A percentile compares a stretch with the other conserved stretches of the same genome.
Evolutionary conservation across 2,329 filamentous ascomycete species (phyloP).

Genomic region (Akanthomyces uredinophilus): DNA sequence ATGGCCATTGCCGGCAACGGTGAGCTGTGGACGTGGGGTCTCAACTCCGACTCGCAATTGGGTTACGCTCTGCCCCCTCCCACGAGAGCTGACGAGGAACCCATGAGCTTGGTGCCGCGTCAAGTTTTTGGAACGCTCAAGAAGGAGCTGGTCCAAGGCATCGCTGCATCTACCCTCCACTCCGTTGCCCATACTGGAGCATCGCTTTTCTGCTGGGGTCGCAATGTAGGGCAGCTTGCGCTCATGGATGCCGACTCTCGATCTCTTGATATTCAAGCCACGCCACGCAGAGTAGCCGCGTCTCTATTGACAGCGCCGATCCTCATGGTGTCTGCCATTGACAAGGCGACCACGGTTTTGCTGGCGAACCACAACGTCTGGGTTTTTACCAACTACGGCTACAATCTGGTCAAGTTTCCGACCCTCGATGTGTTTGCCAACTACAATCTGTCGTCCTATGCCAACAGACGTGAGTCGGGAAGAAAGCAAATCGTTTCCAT

Average conservation of each 20-base stretch:
- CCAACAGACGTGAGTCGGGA: slow-evolving; percentile 51
- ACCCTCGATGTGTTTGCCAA: slow-evolving; percentile 65
- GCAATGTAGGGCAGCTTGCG: slow-evolving; percentile 89
- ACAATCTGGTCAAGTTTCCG: slow-evolving; percentile 83
- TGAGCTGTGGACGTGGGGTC: slow-evolving; percentile 94
- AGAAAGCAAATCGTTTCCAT: slow-evolving; percentile 69
- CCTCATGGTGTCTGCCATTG: slow-evolving; percentile 77
- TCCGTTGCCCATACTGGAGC: slow-evolving; percentile 81
- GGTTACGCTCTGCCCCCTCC: slow-evolving; percentile 73
- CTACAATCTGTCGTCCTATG: slow-evolving; percentile 58
- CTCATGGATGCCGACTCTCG: slow-evolving; percentile 93
- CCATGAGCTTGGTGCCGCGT: slow-evolving; percentile 72
- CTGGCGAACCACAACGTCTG: slow-evolving; percentile 85
- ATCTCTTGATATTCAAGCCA: slow-evolving; percentile 76
- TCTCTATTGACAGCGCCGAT: slow-evolving; percentile 67
- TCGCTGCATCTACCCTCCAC: slow-evolving; percentile 85
- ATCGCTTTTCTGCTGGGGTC: slow-evolving; percentile 88
- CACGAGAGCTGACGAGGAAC: slow-evolving; percentile 68
- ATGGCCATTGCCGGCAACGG: slow-evolving; percentile 79
- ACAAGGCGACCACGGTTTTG: slow-evolving; percentile 80
- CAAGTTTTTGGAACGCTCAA: slow-evolving; percentile 92
- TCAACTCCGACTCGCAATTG: slow-evolving; percentile 78
- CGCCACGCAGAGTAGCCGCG: slow-evolving; percentile 81
- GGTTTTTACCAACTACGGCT: slow-evolving; percentile 94
- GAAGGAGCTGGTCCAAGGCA: slow-evolving; percentile 73